phyloP scores from a whole-genome alignment of 306 rosid species.

The Fragaria nilgerrensis region DNA sequence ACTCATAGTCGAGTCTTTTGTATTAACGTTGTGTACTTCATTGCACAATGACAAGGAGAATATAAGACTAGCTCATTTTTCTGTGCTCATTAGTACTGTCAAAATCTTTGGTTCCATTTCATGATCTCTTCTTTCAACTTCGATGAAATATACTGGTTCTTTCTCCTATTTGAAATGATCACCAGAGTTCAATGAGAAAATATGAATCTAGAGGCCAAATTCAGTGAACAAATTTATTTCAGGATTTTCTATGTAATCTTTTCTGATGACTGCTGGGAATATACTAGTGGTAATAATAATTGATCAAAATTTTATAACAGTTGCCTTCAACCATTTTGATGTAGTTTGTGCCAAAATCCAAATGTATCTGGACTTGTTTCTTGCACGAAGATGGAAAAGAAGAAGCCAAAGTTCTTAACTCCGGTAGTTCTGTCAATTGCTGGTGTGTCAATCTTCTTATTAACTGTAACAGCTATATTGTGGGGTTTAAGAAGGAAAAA shows the following conservation, averaged over 20 bases:
- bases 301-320: not conserved
- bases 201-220: too few relatives aligned
- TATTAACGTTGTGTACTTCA: not conserved
- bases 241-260: not conserved
- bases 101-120: too few relatives aligned
- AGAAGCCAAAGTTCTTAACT: slow-evolving; percentile 21
- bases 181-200: too few relatives aligned
- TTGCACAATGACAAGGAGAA: not conserved
- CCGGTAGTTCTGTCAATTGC: slow-evolving; percentile 33
- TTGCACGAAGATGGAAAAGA: slow-evolving; percentile 23
- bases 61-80: not conserved
- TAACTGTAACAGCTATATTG: not conserved
- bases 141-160: too few relatives aligned
- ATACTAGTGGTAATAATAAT: not conserved
- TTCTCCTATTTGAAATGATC: too few relatives aligned
- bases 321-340: not conserved
- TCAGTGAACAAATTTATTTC: not conserved
- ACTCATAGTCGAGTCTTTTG: not conserved
- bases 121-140: too few relatives aligned
- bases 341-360: slow-evolving; percentile 33
- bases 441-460: slow-evolving; percentile 33
- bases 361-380: slow-evolving; percentile 30
- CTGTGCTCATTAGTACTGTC: too few relatives aligned
- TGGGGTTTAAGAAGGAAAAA: slow-evolving; percentile 15
- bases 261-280: not conserved